phyloP scores from a whole-genome alignment of 2,329 filamentous ascomycete species.

The Sarocladiaceae sp. region DNA sequence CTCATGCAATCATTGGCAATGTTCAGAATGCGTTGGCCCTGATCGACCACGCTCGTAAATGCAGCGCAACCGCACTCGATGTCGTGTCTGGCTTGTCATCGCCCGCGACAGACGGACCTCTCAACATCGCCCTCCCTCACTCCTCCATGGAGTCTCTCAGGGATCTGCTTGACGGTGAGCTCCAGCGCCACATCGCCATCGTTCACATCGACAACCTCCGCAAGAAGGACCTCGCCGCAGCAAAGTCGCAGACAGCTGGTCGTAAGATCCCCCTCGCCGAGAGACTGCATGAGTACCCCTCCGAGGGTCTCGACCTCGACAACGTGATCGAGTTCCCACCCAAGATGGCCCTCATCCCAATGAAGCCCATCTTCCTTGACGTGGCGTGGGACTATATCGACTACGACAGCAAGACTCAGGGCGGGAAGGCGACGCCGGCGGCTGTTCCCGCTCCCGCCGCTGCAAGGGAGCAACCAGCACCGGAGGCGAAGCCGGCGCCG shows the following conservation, averaged over 20 bases:
- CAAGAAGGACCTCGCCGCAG: conserved; percentile 40
- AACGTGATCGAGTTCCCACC: conserved; percentile 87
- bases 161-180: conserved; percentile 59
- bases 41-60: conserved; percentile 62
- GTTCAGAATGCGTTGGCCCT: conserved; percentile 79
- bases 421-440: conserved; percentile 27
- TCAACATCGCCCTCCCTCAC: conserved; percentile 61
- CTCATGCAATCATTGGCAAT: conserved; percentile 68
- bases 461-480: conserved; percentile 24
- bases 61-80: conserved; percentile 49
- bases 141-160: conserved; percentile 53
- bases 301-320: conserved; percentile 62
- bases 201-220: conserved; percentile 71
- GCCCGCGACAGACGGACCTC: conserved; percentile 35
- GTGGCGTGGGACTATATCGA: conserved; percentile 97
- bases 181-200: conserved; percentile 76
- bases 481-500: conserved; percentile 32
- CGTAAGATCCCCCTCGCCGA: conserved; percentile 58
- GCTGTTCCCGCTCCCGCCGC: conserved; percentile 13
- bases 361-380: conserved; percentile 94
- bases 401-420: conserved; percentile 58
- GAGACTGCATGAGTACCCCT: conserved; percentile 68
- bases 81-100: conserved; percentile 35
- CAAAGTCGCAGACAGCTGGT: conserved; percentile 16
- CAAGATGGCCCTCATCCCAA: conserved; percentile 71